Percentiles rank a stretch among this genome's conserved stretches.
Evolutionary conservation across 202 grass and related monocot genomes (phyloP).

Genomic region (Brachypodium distachyon): DNA sequence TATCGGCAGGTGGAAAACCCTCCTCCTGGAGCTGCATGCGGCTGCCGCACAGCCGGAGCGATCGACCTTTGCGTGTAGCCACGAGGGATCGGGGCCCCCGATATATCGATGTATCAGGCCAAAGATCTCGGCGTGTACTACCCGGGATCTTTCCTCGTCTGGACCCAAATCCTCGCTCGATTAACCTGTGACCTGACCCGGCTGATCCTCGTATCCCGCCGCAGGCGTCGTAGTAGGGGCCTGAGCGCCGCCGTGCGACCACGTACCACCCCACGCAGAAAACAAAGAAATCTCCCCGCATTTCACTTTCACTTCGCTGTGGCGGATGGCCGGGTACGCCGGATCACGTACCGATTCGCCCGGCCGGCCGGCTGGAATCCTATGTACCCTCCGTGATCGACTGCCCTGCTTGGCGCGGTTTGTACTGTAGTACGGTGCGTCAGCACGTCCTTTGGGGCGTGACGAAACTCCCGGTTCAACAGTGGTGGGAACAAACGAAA

Average conservation of each 20-base stretch:
- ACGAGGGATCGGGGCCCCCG: not conserved
- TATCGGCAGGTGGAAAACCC: no score
- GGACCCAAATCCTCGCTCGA: not conserved
- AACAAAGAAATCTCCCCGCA: not conserved
- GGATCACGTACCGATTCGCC: constrained; percentile 7
- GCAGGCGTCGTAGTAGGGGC: not conserved
- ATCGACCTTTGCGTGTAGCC: not conserved
- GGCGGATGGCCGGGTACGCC: not conserved
- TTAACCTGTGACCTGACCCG: no score
- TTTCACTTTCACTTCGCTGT: not conserved
- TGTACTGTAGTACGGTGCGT: not conserved
- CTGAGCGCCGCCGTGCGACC: not conserved
- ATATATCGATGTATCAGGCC: no score
- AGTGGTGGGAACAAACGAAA: not conserved
- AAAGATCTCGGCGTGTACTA: not conserved
- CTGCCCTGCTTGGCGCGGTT: no score
- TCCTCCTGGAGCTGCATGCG: not conserved
- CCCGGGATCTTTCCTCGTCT: not conserved
- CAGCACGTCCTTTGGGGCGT: not conserved
- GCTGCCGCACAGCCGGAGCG: not conserved
- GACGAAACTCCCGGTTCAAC: not conserved
- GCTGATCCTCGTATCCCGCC: not conserved
- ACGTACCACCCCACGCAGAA: not conserved
- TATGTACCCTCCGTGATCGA: no score
- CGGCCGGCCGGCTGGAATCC: no score